These are phyloP conservation scores for Trichosporon sp. DNA, from an alignment of 1,284 basidiomycete genomes.

Conservation along the genomic window DNA sequence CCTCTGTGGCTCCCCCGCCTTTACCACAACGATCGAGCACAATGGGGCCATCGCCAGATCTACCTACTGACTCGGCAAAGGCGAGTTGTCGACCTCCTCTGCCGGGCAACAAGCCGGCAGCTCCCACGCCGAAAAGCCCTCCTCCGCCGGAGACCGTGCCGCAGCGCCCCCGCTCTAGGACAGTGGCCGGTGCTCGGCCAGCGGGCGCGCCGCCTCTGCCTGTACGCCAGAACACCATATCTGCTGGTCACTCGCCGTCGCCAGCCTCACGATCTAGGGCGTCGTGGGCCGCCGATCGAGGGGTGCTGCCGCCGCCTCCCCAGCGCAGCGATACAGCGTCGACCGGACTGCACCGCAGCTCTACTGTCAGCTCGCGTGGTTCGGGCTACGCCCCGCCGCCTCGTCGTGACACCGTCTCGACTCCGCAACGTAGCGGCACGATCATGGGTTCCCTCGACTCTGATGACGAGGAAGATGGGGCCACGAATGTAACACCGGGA, in stretches of 20 bases:
- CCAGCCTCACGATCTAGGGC: conserved; percentile 10
- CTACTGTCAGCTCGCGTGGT: neutral
- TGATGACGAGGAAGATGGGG: conserved; percentile 44
- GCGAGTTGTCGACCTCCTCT: conserved; percentile 19
- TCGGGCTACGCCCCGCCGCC: conserved; percentile 18
- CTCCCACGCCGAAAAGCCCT: conserved; percentile 22
- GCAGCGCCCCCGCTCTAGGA: conserved; percentile 30
- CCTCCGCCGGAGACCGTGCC: conserved; percentile 23
- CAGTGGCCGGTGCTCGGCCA: conserved; percentile 28
- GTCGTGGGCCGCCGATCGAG: conserved; percentile 15
- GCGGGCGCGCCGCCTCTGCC: conserved; percentile 27
- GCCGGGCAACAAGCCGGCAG: conserved; percentile 36
- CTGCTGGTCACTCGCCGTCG: neutral
- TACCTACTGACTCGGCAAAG: neutral
- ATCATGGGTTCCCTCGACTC: conserved; percentile 36
- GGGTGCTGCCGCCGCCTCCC: conserved; percentile 30
- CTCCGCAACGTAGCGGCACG: neutral
- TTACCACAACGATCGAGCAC: conserved; percentile 3
- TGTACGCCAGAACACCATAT: conserved; percentile 20
- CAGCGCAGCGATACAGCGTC: conserved; percentile 29
- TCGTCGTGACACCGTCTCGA: conserved; percentile 18
- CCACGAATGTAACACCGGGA: conserved; percentile 22
- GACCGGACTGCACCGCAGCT: conserved; percentile 8
- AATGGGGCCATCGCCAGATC: neutral
- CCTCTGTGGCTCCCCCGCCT: neutral